Base-by-base conservation (phyloP, 2,329 filamentous ascomycete genomes). In the Trichoderma sp. region DNA sequence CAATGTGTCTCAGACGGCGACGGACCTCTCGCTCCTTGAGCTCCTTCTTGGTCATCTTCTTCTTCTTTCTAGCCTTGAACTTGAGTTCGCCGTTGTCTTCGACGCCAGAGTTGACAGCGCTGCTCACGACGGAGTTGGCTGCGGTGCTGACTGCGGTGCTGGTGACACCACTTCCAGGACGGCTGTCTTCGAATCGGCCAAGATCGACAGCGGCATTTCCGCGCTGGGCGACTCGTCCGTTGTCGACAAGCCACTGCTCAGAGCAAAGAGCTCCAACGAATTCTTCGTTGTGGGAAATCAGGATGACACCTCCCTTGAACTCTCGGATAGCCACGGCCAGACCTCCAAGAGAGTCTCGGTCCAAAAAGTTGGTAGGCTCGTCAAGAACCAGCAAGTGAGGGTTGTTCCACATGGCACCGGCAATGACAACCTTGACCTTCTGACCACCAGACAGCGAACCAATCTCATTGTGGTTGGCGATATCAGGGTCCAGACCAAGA, bases 231-330 rank as follows among this genome's bases (percentile, higher is more conserved):
- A 99, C 91, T 61, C 91, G 90, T 2, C 96, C 96, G 75, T 95
- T 93, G 68, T 89, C 90, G 73, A 99, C 93, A 81, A 96, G 92
- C 92, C 96, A 97, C 82, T 98, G 94, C 84, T 99, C 96, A 4
- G 92, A 92, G 82, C 96, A 96, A 13, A 99, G 89, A 3, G 95
- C 95, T 70, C 95, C 94, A 63, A 99, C 94, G 77, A 99, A 99
- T 81, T 99, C 96, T 79, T 98, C 94, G 87, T 99, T 98, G 84
- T 99, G 96, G 71, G 94, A 97, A 81, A 99, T 99, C 90, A 99
- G 97, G 73, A 99, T 94, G 2, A 99, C 96, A 81, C 96, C 96
- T 74, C 96, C 96, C 85, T 94, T 96, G 89, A 96, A 99, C 78
- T 98, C 96, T 74, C 94, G 93, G 77, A 99, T 98, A 73, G 96